Evolutionary conservation across 495 filamentous ascomycete species (phyloP).

Genomic region (Penicillium mononematosum): DNA sequence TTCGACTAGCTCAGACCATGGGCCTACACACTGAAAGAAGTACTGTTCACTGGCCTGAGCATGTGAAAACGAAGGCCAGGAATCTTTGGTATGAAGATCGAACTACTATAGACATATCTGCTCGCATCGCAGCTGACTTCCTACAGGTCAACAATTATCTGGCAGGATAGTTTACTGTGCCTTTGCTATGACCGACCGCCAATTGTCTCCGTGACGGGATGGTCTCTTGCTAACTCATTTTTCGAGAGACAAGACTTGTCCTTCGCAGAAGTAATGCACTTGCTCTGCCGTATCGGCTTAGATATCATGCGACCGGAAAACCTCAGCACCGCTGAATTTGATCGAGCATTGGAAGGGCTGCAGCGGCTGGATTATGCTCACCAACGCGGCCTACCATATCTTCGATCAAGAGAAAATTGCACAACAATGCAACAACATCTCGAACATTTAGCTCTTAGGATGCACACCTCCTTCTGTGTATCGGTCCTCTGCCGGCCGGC

Average conservation of each 20-base stretch:
- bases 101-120: too few species aligned
- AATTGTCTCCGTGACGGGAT: constrained; percentile 30
- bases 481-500: constrained; percentile 39
- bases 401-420: constrained; percentile 26
- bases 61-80: constrained; percentile 25
- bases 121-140: too few species aligned
- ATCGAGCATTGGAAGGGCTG: constrained; percentile 23
- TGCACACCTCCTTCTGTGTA: constrained; percentile 35
- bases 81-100: too few species aligned
- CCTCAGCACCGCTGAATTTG: constrained; percentile 6
- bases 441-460: constrained; percentile 36
- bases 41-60: constrained; percentile 26
- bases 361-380: constrained; percentile 26
- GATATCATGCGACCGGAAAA: constrained; percentile 25
- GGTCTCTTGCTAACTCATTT: neutral
- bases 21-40: constrained; percentile 38
- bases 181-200: constrained; percentile 39
- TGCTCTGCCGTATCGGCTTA: constrained; percentile 28
- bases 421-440: constrained; percentile 35
- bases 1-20: constrained; percentile 48
- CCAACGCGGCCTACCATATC: constrained; percentile 21
- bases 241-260: constrained; percentile 18
- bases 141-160: constrained; percentile 31
- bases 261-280: constrained; percentile 34
- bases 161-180: constrained; percentile 40